A percentile compares a stretch with the other conserved stretches of the same genome.
Evolutionary conservation across 2,329 filamentous ascomycete species (phyloP).

Genomic region (Fusarium begoniae): DNA sequence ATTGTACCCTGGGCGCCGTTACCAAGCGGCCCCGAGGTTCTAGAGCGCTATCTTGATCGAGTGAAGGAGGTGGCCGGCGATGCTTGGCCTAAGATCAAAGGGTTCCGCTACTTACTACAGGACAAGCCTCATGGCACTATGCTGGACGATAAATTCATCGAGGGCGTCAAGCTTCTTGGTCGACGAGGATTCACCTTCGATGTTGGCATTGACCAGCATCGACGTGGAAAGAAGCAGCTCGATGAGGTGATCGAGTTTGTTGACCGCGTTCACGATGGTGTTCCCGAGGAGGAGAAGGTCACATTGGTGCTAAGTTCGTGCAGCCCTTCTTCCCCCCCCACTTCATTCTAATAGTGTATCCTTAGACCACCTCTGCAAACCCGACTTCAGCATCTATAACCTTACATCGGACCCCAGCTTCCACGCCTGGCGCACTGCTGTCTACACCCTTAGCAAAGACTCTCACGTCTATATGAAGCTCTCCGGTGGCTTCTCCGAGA

Average conservation of each 20-base stretch:
- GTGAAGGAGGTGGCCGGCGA: constrained; percentile 70
- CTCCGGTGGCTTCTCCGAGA: constrained; percentile 85
- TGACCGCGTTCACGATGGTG: constrained; percentile 69
- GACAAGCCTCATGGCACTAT: constrained; percentile 75
- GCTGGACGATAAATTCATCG: constrained; percentile 70
- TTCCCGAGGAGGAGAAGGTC: constrained; percentile 67
- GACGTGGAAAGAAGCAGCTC: constrained; percentile 78
- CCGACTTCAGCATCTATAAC: constrained; percentile 74
- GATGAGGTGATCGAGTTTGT: constrained; percentile 78
- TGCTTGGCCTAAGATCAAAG: constrained; percentile 74
- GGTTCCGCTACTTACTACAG: constrained; percentile 86
- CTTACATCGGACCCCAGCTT: constrained; percentile 65
- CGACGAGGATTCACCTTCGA: constrained; percentile 77
- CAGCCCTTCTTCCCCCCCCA: background rate
- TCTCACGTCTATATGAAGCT: constrained; percentile 86
- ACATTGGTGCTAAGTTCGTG: constrained; percentile 75
- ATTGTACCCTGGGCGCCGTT: constrained; percentile 90
- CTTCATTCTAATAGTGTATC: constrained; percentile 8
- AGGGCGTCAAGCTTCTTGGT: constrained; percentile 71
- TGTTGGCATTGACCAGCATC: constrained; percentile 81
- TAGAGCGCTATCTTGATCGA: constrained; percentile 72
- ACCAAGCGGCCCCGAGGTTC: constrained; percentile 65
- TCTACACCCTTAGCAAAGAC: constrained; percentile 73
- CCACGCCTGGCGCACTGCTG: constrained; percentile 73
- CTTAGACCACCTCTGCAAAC: constrained; percentile 89